Evolutionary conservation across 257 asterid species (phyloP), one percentile per base, ranked within the genome.

Genomic region (Scutellaria galericulata): DNA sequence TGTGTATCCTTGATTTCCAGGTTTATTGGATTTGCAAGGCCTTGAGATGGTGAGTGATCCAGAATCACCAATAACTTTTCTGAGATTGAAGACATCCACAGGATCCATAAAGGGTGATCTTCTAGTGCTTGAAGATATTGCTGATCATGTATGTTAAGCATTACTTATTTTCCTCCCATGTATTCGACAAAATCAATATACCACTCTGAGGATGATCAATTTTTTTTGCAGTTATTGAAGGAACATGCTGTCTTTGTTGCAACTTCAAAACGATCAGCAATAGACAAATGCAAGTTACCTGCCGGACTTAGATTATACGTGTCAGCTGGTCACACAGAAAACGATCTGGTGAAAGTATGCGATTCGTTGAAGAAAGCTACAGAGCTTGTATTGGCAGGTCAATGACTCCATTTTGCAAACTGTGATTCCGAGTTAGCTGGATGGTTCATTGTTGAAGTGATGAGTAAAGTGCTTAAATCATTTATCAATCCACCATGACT

Each of bases 211-310:
- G 44, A 11, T 7, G 13, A 72, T n/a, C 59, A 15, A 64, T 57
- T 68, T 61, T 58, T 12, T 51, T 53, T 82, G 79, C 89, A 93
- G 98, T 85, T 86, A 22, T 41, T 93, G 86, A 89, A 91, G 68
- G 91, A 86, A 69, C 87, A 91, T 75, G 71, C 86, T 4, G 71
- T 93, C 67, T 86, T 91, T 62, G 83, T 93, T 47, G 88, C 84
- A 13, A 83, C 91, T 59, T 84, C 97, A 24, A 93, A 80, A 79
- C 78, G 96, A 82, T 88, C 98, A 8, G 82, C 84, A 5, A 77
- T 90, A 9, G 98, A 93, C 83, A 93, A 87, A 79, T 93, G 98
- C 89, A 84, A 82, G 47, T 77, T 90, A 70, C 97, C 96, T 2
- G 86, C 75, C n/a, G 98, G 96, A 60, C 84, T 93, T 44, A 86